Conservation (phyloP, 805 yeast genomes). For the Pichia manshurica region DNA sequence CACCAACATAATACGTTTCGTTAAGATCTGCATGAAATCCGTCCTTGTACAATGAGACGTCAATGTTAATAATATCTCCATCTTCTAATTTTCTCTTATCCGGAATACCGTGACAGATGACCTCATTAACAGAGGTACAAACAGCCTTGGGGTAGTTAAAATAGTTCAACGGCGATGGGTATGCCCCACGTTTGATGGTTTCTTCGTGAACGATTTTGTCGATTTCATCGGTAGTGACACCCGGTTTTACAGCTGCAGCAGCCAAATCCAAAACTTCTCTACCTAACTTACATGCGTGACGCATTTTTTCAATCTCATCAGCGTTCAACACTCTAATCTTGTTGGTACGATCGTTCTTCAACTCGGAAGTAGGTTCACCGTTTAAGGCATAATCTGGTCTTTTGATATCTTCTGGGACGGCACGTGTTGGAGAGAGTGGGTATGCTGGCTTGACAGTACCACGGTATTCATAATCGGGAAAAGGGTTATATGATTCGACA, state of each 20-base stretch:
- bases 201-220: constrained; percentile 85
- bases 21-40: constrained; percentile 94
- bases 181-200: constrained; percentile 80
- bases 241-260: constrained; percentile 78
- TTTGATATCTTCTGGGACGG: constrained; percentile 63
- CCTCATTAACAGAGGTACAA: constrained; percentile 92
- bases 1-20: constrained; percentile 96
- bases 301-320: constrained; percentile 69
- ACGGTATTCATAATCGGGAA: constrained; percentile 68
- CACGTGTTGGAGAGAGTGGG: constrained; percentile 70
- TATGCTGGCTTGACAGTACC: constrained; percentile 75
- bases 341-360: constrained; percentile 60
- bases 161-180: constrained; percentile 94
- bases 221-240: constrained; percentile 88
- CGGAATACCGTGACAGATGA: constrained; percentile 96
- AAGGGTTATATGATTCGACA: constrained; percentile 71
- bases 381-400: constrained; percentile 78
- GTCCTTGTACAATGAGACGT: constrained; percentile 75
- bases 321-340: constrained; percentile 57
- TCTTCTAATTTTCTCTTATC: constrained; percentile 82
- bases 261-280: constrained; percentile 88
- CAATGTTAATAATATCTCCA: constrained; percentile 92
- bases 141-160: constrained; percentile 88
- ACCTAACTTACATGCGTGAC: constrained; percentile 68
- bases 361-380: constrained; percentile 79